Conservation (phyloP, 495 filamentous ascomycete genomes). For the Beverwykella pulmonaria region DNA sequence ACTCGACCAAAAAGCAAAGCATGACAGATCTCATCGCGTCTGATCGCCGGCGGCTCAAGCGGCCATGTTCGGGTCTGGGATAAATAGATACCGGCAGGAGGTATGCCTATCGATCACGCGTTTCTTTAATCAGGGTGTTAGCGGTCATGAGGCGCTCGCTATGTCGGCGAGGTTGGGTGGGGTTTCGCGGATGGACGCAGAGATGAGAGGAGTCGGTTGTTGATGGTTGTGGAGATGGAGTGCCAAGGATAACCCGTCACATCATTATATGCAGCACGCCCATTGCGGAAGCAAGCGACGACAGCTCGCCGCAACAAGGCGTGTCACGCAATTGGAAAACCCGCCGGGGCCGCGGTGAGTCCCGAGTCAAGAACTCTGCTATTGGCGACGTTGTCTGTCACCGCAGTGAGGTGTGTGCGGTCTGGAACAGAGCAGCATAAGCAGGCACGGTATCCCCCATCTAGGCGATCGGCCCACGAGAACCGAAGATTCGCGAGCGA, state of each 20-base stretch:
- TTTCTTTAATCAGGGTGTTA: no score
- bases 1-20: no score
- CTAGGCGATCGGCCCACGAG: background rate
- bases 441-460: background rate
- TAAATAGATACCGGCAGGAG: no score
- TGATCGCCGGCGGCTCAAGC: no score
- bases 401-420: no score
- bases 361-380: background rate
- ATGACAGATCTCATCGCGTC: no score
- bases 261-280: slow-evolving; percentile 13
- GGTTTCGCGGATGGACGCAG: no score
- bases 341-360: background rate
- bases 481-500: background rate
- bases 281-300: background rate
- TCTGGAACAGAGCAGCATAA: no score
- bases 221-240: background rate
- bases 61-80: no score
- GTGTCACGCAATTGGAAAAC: no score
- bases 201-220: background rate
- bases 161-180: background rate
- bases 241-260: background rate
- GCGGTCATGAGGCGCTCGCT: background rate
- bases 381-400: no score
- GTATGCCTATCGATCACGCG: no score
- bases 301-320: background rate